These are phyloP conservation scores for Apiotrichum sp. DNA, from an alignment of 1,284 basidiomycete genomes.

Conservation along the genomic window DNA sequence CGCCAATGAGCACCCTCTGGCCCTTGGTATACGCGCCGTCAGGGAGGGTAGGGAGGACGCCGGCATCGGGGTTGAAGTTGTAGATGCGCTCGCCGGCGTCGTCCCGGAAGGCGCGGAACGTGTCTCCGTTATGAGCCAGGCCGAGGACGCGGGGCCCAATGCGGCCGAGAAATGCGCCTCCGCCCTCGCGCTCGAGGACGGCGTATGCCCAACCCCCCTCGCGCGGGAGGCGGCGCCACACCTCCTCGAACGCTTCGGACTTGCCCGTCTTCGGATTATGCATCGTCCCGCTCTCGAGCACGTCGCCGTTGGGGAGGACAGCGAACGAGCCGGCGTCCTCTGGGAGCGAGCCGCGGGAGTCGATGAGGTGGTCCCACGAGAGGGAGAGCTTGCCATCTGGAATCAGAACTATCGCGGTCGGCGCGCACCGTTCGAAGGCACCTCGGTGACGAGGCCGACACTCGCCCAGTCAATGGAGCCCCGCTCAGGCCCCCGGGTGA, in stretches of 20 bases:
- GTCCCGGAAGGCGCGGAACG: conserved; percentile 10
- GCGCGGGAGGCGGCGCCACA: conserved; percentile 23
- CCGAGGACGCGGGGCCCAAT: conserved; percentile 11
- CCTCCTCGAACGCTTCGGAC: conserved; percentile 29
- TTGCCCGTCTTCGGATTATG: conserved; percentile 24
- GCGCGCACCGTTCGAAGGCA: neutral
- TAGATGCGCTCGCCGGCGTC: conserved; percentile 5
- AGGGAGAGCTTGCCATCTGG: conserved; percentile 23
- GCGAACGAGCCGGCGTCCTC: conserved; percentile 28
- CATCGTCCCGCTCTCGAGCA: conserved; percentile 32
- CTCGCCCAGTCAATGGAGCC: conserved; percentile 29
- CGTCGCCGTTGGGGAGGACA: conserved; percentile 27
- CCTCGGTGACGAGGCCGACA: conserved; percentile 16
- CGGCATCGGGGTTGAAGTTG: neutral
- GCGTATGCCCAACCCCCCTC: conserved; percentile 5
- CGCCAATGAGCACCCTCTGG: no score
- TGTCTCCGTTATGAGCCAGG: neutral
- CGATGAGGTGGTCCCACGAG: conserved; percentile 29
- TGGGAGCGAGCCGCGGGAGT: conserved; percentile 18
- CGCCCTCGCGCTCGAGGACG: conserved; percentile 17
- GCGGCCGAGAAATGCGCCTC: conserved; percentile 7
- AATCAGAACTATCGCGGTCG: neutral
- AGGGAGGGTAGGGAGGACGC: neutral
- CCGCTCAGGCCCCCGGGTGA: conserved; percentile 13
- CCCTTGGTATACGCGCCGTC: no score